phyloP scores from a whole-genome alignment of 2,329 filamentous ascomycete species.

The Fusarium bactridioides region DNA sequence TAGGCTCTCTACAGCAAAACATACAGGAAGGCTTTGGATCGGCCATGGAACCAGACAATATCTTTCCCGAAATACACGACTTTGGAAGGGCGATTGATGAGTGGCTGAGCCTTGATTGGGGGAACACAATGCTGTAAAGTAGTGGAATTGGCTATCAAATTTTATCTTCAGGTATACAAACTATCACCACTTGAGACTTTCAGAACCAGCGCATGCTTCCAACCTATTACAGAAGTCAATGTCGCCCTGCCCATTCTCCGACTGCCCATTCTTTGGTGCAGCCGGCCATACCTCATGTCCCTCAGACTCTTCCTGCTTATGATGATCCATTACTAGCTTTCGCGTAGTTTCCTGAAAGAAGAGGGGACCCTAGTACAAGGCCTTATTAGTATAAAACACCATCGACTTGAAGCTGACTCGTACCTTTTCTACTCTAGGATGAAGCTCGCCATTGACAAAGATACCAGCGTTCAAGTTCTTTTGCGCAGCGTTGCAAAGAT shows the following conservation, averaged over 20 bases:
- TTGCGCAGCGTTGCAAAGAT: background rate
- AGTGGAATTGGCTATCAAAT: background rate
- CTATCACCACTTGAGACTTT: background rate
- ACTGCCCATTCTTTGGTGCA: background rate
- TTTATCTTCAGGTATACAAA: rapidly evolving
- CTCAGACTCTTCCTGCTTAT: background rate
- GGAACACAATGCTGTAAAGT: background rate
- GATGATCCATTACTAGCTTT: background rate
- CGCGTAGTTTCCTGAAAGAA: background rate
- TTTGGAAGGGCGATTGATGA: background rate
- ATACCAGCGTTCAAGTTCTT: constrained; percentile 14
- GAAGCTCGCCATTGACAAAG: constrained; percentile 9
- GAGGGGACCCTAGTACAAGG: background rate
- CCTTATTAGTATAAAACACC: rapidly evolving
- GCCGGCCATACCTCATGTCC: background rate
- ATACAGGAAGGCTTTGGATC: background rate
- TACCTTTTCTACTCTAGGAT: constrained; percentile 8
- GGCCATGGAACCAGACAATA: background rate
- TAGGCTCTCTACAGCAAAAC: background rate
- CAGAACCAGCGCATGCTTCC: background rate
- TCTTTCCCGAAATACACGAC: background rate
- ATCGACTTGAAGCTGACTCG: background rate
- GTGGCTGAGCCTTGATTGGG: background rate
- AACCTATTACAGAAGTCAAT: background rate
- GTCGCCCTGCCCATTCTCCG: background rate